These are phyloP conservation scores for Auxenochlorella pyrenoidosa DNA, from an alignment of 139 green algal genomes.

Conservation along the genomic window DNA sequence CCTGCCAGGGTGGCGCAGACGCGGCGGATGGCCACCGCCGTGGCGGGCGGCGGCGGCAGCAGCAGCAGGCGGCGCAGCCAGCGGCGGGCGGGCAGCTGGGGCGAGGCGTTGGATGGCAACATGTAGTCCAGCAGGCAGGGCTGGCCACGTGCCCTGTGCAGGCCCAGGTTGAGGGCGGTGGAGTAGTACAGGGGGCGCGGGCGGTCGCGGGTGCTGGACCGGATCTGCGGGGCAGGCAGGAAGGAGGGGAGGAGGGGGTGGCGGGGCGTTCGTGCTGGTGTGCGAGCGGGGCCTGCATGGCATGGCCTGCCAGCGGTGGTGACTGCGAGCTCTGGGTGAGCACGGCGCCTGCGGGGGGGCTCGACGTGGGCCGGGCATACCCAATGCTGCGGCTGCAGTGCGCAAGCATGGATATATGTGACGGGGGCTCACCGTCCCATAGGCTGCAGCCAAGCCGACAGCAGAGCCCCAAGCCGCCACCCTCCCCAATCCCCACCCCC, in stretches of 20 bases:
- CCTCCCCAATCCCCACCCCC: no score
- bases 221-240: conserved; percentile 15
- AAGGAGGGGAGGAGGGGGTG: background rate
- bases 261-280: background rate
- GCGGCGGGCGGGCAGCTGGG: conserved; percentile 19
- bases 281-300: background rate
- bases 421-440: no score
- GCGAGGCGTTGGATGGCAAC: conserved; percentile 36
- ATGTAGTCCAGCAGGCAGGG: conserved; percentile 68
- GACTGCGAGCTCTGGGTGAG: no score
- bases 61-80: conserved; percentile 67
- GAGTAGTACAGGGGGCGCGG: conserved; percentile 75
- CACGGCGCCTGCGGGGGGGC: no score
- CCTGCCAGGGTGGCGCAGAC: conserved; percentile 47
- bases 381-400: no score
- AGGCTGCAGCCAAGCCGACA: background rate
- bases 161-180: conserved; percentile 81
- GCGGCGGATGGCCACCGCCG: conserved; percentile 34
- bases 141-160: conserved; percentile 68
- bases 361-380: no score
- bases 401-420: no score
- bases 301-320: no score
- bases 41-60: conserved; percentile 57
- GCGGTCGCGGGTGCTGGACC: conserved; percentile 25
- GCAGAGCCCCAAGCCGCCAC: no score